Evolutionary conservation across 1,284 basidiomycete genomes (phyloP), one percentile per base, ranked within the genome.

Genomic region (Neolentinus lepideus): DNA sequence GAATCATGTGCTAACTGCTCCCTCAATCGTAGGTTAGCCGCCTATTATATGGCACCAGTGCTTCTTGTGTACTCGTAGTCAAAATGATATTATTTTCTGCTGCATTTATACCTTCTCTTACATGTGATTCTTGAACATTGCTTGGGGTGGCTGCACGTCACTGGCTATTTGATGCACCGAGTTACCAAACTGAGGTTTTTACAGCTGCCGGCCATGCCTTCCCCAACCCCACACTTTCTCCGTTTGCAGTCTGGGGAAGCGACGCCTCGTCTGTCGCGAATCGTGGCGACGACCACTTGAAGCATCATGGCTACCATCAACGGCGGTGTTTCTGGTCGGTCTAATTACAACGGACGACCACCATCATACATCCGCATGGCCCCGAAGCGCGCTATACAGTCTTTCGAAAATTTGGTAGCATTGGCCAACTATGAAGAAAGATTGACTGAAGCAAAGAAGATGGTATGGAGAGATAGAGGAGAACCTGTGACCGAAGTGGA

Each of bases 401-500:
- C 87, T 0, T 90, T 90, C 60, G 88, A 91, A 64, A 91, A 91
- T 64, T 71, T 91, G 9, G 86, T 91, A 51, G 86, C 83, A 16
- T 77, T 91, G 50, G 88, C 88, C 10, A 90, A 91, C 66, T 84
- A 90, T 67, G 88, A 90, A 63, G 83, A 88, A 57, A 72, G 79
- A 1, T 74, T 91, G 38, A 78, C 73, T 57, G 85, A 85, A 56
- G 86, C 90, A 0, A 75, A 81, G 46, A 85, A 80, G 66, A 85
- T 92, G 64, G 83, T 96, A 1, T 96, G 93, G 92, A 77, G 93
- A 33, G 84, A 89, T 61, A 75, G 81, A 60, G 91, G 90, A 2
- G 88, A 94, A 69, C 83, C 84, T 38, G 83, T 84, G 0, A 80
- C 82, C 1, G 83, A 91, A 59, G 71, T 95, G 6, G 66, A 76